Evolutionary conservation across 768 basidiomycete species (phyloP).

Genomic region (Lactarius quietus): DNA sequence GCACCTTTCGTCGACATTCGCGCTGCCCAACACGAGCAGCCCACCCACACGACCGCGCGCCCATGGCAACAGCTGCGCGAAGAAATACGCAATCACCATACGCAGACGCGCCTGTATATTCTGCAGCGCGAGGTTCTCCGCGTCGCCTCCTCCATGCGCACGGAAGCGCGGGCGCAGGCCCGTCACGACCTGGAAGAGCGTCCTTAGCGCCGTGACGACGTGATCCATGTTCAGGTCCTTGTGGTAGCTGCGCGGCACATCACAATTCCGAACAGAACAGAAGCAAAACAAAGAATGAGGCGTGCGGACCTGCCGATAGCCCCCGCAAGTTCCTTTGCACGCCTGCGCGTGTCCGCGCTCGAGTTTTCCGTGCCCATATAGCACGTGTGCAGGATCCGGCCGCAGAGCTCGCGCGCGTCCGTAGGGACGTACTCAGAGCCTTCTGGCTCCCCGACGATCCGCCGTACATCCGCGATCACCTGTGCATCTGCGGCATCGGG

Average conservation of each 20-base stretch:
- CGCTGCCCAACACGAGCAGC: slow-evolving; percentile 92
- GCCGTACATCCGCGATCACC: slow-evolving; percentile 86
- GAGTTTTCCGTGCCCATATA: slow-evolving; percentile 99
- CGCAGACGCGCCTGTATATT: slow-evolving; percentile 95
- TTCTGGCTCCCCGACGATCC: slow-evolving; percentile 81
- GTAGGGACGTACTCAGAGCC: slow-evolving; percentile 79
- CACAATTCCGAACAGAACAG: background rate
- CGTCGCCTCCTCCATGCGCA: slow-evolving; percentile 77
- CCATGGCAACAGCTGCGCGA: slow-evolving; percentile 93
- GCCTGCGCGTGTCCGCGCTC: slow-evolving; percentile 72
- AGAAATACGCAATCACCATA: slow-evolving; percentile 94
- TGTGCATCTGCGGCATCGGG: slow-evolving; percentile 50
- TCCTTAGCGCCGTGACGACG: slow-evolving; percentile 77
- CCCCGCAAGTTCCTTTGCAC: slow-evolving; percentile 83
- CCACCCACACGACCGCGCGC: slow-evolving; percentile 83
- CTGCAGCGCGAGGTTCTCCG: slow-evolving; percentile 95
- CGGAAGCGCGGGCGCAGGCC: slow-evolving; percentile 69
- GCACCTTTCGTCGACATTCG: slow-evolving; percentile 97
- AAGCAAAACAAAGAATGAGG: slow-evolving; percentile 32
- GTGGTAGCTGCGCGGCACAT: slow-evolving; percentile 64
- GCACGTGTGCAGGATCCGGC: slow-evolving; percentile 91
- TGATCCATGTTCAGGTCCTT: slow-evolving; percentile 95
- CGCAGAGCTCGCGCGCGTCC: slow-evolving; percentile 83
- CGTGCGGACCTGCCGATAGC: slow-evolving; percentile 94
- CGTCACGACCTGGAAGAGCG: slow-evolving; percentile 82